Conservation (phyloP, 768 basidiomycete species). For the Rhodotorula paludigena region DNA sequence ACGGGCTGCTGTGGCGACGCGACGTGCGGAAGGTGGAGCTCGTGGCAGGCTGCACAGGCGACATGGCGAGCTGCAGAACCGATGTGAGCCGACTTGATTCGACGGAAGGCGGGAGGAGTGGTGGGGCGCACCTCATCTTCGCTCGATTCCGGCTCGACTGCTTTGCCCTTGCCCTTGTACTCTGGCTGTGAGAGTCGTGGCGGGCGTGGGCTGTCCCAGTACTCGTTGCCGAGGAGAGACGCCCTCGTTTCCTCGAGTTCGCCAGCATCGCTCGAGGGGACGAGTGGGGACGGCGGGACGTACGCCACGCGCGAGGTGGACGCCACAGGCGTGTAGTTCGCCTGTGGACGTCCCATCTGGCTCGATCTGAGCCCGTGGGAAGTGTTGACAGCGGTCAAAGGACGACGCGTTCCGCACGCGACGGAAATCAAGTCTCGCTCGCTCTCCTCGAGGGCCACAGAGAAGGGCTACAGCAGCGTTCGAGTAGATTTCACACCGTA, state of each 20-base stretch:
- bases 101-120: not conserved
- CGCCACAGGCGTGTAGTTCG: not conserved
- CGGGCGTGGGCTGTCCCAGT: not conserved
- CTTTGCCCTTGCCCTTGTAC: not conserved
- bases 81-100: not conserved
- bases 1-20: too few relatives aligned
- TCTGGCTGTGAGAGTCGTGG: not conserved
- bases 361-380: too few relatives aligned
- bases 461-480: too few relatives aligned
- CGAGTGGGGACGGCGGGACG: not conserved
- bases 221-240: not conserved
- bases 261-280: slow-evolving; percentile 17
- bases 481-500: too few relatives aligned
- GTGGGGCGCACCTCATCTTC: slow-evolving; percentile 26
- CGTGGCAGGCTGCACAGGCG: not conserved
- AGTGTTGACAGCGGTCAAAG: too few relatives aligned
- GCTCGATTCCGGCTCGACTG: not conserved
- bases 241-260: slow-evolving; percentile 22
- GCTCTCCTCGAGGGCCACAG: too few relatives aligned
- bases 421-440: too few relatives aligned
- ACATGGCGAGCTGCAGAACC: slow-evolving; percentile 15
- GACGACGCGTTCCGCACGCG: too few relatives aligned
- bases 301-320: not conserved
- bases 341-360: not conserved
- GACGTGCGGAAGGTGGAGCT: not conserved